Evolutionary conservation across 306 rosid genomes (phyloP), one percentile per base, ranked within the genome.

Genomic region (Vachellia collinsii): DNA sequence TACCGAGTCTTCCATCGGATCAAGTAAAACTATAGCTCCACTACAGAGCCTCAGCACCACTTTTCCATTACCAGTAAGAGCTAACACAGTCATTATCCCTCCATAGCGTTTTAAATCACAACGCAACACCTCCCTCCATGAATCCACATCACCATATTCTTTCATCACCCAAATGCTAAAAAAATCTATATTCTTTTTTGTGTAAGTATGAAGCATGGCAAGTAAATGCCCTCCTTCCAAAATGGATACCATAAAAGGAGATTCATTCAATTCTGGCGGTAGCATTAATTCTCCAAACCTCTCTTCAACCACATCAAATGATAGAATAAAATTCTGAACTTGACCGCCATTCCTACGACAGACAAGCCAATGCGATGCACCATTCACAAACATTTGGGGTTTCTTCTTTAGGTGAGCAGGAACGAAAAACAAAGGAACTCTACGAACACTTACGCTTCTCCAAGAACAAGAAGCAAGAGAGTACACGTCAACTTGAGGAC

Each of bases 161-260:
- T 70, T 70, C 74, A 43, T 44, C n/a, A 43, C 56, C 56, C 74
- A 70, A n/a, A 77, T 20, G 19, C 36, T 36, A 34, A 22, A 63
- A 10, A 11, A 11, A 12, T 29, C 8, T 2, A 1, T 34, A 41
- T 3, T 29, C 19, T 6, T 11, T 8, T 11, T 10, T 25, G 38
- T 4, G 25, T 61, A 4, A 11, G 38, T 29, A 62, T 62, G 41
- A n/a, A 61, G 43, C 54, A 61, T 4, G 12, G 61, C 42, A 46
- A 71, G 25, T 4, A 4, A 13, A 16, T 48, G 42, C 23, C 41
- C 61, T 71, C 76, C 61, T 16, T 2, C 61, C 8, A 71, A 29
- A 16, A 48, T 29, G 1, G 67, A 61, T 12, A 25, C 5, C 5
- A 11, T 29, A 1, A 43, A 58, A 58, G 41, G 4, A 16, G 61